phyloP scores from a whole-genome alignment of 1,139 yeast species.

The Diutina siamensis region DNA sequence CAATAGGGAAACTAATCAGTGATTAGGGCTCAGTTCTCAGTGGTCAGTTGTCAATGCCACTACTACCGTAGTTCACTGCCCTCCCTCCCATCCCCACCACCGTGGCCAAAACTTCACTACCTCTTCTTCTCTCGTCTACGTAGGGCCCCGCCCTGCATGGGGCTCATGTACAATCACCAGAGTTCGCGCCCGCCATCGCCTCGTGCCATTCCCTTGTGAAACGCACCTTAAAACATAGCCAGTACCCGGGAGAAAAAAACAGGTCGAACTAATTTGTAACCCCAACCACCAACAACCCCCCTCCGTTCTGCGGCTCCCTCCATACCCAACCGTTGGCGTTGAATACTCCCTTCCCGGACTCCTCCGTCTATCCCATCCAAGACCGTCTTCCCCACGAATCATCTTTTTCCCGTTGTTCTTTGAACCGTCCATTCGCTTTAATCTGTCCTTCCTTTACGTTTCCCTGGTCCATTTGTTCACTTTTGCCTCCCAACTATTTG shows the following conservation, averaged over 20 bases:
- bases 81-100: not conserved
- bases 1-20: too few relatives aligned
- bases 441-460: too few relatives aligned
- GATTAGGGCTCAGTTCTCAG: too few relatives aligned
- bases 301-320: too few relatives aligned
- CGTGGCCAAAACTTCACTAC: not conserved
- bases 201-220: slow-evolving; percentile 3
- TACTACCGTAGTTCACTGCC: not conserved
- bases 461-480: not conserved
- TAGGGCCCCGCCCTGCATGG: slow-evolving; percentile 2
- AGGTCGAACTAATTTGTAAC: not conserved
- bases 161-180: not conserved
- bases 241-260: not conserved
- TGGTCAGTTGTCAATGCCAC: not conserved
- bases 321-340: too few relatives aligned
- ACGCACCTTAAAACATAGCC: slow-evolving; percentile 6
- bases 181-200: slow-evolving; percentile 1
- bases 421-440: slow-evolving; percentile 2
- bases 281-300: not conserved
- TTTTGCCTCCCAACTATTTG: not conserved
- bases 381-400: not conserved
- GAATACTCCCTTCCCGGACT: too few relatives aligned
- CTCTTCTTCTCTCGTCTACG: slow-evolving; percentile 4
- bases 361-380: too few relatives aligned
- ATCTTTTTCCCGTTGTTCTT: not conserved